phyloP scores from a whole-genome alignment of 352 stramenopile genomes.

The Paralagenidium karlingii region DNA sequence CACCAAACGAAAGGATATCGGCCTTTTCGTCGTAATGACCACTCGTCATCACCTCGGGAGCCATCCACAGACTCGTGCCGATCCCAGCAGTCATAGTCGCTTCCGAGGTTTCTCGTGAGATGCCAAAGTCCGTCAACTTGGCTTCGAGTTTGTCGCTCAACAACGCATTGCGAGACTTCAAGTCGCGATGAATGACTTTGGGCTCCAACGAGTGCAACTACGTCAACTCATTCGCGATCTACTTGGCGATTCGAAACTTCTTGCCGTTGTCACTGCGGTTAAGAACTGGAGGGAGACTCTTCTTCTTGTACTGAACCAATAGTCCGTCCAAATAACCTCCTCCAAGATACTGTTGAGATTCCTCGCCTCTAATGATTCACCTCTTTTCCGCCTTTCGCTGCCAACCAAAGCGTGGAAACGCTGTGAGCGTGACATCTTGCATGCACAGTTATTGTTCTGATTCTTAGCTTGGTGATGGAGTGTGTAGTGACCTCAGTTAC shows the following conservation, averaged over 20 bases:
- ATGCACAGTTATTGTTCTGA: too few relatives aligned
- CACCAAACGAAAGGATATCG: conserved; percentile 55
- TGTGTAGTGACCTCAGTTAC: too few relatives aligned
- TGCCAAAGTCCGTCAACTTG: conserved; percentile 7
- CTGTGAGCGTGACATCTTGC: too few relatives aligned
- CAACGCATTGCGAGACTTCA: conserved; percentile 7
- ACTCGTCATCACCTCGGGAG: conserved; percentile 12
- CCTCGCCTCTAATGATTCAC: too few relatives aligned
- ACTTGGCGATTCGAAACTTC: conserved; percentile 1
- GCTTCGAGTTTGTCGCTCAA: conserved; percentile 1
- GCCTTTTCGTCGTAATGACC: conserved; percentile 24
- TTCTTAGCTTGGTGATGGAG: too few relatives aligned
- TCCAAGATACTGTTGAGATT: too few relatives aligned
- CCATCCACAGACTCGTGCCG: conserved; percentile 6
- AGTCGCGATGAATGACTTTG: conserved; percentile 4
- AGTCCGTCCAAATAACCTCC: too few relatives aligned
- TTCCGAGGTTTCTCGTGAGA: conserved; percentile 4
- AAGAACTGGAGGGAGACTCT: too few relatives aligned
- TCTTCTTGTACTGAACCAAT: too few relatives aligned
- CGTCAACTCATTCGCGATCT: conserved; percentile 1
- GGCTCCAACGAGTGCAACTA: conserved; percentile 3
- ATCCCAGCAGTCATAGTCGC: conserved; percentile 5
- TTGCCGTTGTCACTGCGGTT: too few relatives aligned
- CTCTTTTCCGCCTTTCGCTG: too few relatives aligned
- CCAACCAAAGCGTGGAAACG: too few relatives aligned